Evolutionary conservation across 495 filamentous ascomycete genomes (phyloP), one percentile per base, ranked within the genome.

Genomic region (Penicillium robsamsonii): DNA sequence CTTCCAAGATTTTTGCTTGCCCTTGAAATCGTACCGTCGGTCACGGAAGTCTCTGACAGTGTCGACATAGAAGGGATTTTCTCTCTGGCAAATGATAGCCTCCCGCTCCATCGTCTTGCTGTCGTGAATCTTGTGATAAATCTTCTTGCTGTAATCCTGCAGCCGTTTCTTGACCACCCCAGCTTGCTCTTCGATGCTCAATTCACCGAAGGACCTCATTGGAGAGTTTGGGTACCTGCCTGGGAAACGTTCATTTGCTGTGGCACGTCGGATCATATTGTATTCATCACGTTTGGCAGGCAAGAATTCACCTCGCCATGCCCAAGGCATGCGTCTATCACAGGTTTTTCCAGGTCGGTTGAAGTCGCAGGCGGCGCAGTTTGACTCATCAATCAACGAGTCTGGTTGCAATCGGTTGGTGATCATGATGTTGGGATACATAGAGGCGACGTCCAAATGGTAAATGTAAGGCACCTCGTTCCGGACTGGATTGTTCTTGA

Each of bases 371-470:
- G 95, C 92, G 1, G 94, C 94, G 65, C 94, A 99, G 59, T 94
- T 87, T 3, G 95, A 92, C 67, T 99, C 94, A 44, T 92, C 74
- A 38, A 97, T 96, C 91, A 99, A 94, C 5, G 95, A 97, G 69
- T 99, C 94, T 1, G 94, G 94, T 54, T 99, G 94, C 30, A 99
- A 73, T 63, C 94, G 90, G 66, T 99, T 99, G 10, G 95, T 99
- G 4, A 94, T 97, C 95, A 99, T 99, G 72, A 99, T 99, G 68
- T 99, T 99, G 17, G 94, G 94, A 70, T 99, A 99, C 94, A 99
- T 99, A 50, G 94, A 96, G 15, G 94, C 94, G 45, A 99, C 94
- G 63, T 99, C 94, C 68, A 99, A 78, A 78, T 99, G 94, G 71
- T 99, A 99, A 51, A 99, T 99, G 33, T 90, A 86, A 2, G 94